These are phyloP conservation scores for Pigoraptor vietnamica DNA, from an alignment of 78 protist species.

Conservation along the genomic window DNA sequence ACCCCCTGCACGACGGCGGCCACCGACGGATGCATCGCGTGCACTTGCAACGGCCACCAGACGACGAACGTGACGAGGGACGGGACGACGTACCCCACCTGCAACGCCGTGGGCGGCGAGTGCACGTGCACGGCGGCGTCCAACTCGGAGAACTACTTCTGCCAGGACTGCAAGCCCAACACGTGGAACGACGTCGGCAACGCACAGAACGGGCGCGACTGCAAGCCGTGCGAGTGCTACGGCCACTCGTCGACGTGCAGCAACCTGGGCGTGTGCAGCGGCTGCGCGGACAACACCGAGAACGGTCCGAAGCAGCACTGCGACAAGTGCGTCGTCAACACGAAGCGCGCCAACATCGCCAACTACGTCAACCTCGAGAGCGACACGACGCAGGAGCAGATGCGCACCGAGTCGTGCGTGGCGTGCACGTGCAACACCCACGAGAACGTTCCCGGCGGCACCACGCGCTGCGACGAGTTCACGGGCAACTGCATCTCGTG, in stretches of 20 bases:
- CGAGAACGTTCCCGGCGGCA: not conserved
- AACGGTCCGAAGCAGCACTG: not conserved
- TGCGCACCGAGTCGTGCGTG: not conserved
- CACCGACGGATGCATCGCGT: not conserved
- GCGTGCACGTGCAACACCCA: not conserved
- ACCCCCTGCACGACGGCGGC: not conserved
- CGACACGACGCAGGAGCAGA: no score
- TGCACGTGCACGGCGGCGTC: not conserved
- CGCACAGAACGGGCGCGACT: not conserved
- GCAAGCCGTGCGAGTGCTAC: slow-evolving; percentile 6
- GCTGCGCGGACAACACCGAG: not conserved
- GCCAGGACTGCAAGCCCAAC: not conserved
- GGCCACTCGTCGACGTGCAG: slow-evolving; percentile 9
- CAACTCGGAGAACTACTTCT: not conserved
- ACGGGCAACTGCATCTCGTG: not conserved
- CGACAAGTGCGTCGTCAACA: not conserved
- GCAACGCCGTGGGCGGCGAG: not conserved
- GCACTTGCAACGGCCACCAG: not conserved
- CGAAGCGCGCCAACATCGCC: not conserved
- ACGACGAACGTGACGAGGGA: not conserved
- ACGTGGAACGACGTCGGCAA: not conserved
- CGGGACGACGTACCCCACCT: not conserved
- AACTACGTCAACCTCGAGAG: not conserved
- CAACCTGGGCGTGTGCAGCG: not conserved
- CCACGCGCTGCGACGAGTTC: not conserved